A percentile compares a stretch with the other conserved stretches of the same genome.
Evolutionary conservation across 208 protist genomes (phyloP).

Genomic region (Lotmaria passim): DNA sequence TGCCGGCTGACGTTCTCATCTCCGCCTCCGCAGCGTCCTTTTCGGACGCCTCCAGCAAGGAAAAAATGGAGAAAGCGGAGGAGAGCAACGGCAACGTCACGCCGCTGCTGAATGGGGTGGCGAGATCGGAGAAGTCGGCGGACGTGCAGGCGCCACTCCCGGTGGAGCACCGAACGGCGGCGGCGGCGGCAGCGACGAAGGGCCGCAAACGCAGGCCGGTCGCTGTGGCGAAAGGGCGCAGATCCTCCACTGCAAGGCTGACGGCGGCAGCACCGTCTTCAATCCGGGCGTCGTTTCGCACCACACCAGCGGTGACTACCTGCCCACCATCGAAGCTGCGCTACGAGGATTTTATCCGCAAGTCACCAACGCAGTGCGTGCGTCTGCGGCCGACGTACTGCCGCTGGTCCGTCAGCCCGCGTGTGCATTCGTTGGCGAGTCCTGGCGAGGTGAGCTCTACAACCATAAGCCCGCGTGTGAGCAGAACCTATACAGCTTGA

Average conservation of each 20-base stretch:
- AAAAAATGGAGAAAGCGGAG: neutral
- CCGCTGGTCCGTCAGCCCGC: conserved; percentile 3
- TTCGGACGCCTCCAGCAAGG: neutral
- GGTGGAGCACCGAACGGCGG: neutral
- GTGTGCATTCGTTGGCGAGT: neutral
- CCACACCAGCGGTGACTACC: neutral
- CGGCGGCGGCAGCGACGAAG: neutral
- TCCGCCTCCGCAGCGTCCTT: neutral
- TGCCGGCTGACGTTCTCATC: neutral
- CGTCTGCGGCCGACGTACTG: conserved; percentile 8
- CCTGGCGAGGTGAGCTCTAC: neutral
- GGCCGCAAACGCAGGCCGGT: conserved; percentile 4
- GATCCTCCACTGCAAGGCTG: neutral
- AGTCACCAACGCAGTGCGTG: conserved; percentile 8
- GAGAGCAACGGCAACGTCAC: neutral
- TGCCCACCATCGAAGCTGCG: conserved; percentile 1
- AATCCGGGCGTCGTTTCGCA: neutral
- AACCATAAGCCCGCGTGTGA: conserved; percentile 1
- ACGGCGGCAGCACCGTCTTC: neutral
- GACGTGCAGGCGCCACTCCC: neutral
- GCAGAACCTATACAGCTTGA: neutral
- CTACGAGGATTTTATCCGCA: conserved; percentile 12
- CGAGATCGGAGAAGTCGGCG: neutral
- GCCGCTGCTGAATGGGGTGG: neutral
- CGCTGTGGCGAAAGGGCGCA: neutral